These are phyloP conservation scores for Sanguinoderma infundibulare DNA, from an alignment of 1,284 basidiomycete genomes.

Conservation along the genomic window DNA sequence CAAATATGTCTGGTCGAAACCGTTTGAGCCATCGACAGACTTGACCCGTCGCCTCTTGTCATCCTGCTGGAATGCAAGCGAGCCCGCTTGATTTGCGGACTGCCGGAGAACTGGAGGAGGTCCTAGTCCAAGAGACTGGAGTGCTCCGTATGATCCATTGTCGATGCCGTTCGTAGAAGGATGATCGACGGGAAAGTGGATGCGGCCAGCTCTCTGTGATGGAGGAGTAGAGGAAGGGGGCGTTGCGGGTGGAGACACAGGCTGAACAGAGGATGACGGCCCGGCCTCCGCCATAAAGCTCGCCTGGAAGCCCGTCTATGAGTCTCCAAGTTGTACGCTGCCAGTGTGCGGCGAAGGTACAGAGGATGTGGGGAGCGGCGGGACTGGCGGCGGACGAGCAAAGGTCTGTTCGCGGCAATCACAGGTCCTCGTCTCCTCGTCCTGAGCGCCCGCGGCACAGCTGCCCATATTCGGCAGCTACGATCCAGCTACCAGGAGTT, in stretches of 20 bases:
- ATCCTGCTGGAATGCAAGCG: conserved; percentile 17
- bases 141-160: conserved; percentile 17
- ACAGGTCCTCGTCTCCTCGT: neutral
- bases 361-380: neutral
- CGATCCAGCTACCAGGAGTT: neutral
- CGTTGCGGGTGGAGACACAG: conserved; percentile 15
- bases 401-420: neutral
- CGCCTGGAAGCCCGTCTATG: neutral
- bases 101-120: conserved; percentile 30
- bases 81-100: conserved; percentile 18
- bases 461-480: neutral
- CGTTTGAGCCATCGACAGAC: conserved; percentile 30
- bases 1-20: conserved; percentile 17
- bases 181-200: conserved; percentile 34
- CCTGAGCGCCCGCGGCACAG: neutral
- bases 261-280: conserved; percentile 29
- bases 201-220: conserved; percentile 25
- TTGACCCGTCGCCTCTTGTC: conserved; percentile 37
- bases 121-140: conserved; percentile 33
- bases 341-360: neutral
- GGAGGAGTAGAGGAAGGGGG: conserved; percentile 25
- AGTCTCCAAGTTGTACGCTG: neutral
- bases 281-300: conserved; percentile 37
- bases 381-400: neutral
- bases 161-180: conserved; percentile 9